These are phyloP conservation scores for Spathaspora jeffriesii DNA, from an alignment of 1,139 yeast species.

Conservation along the genomic window DNA sequence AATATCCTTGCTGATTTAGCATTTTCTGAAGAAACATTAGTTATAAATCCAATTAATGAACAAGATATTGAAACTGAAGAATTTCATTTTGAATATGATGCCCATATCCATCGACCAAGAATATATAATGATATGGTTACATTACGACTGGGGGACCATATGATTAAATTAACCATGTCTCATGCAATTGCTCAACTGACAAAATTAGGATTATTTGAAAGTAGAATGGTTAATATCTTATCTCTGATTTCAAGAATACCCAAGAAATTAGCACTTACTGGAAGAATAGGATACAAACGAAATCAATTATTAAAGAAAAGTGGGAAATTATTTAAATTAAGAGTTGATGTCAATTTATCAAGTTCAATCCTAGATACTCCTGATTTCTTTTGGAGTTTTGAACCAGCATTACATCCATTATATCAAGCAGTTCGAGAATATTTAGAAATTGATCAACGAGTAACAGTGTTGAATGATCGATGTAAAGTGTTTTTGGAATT, in stretches of 20 bases:
- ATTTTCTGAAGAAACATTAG: slow-evolving; percentile 63
- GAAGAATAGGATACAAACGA: slow-evolving; percentile 75
- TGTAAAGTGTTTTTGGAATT: slow-evolving; percentile 94
- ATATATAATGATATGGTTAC: slow-evolving; percentile 96
- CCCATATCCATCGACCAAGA: slow-evolving; percentile 78
- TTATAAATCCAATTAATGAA: slow-evolving; percentile 78
- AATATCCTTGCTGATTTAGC: slow-evolving; percentile 91
- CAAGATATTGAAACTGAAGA: slow-evolving; percentile 95
- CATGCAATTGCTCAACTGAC: slow-evolving; percentile 98
- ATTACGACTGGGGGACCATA: slow-evolving; percentile 85
- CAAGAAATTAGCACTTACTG: slow-evolving; percentile 85
- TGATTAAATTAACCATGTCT: slow-evolving; percentile 88
- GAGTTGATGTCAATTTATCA: slow-evolving; percentile 92
- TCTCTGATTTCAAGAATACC: slow-evolving; percentile 88
- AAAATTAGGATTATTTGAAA: slow-evolving; percentile 86
- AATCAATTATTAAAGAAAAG: slow-evolving; percentile 83
- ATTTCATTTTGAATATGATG: slow-evolving; percentile 89
- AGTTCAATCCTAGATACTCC: slow-evolving; percentile 95
- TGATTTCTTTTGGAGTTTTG: slow-evolving; percentile 94
- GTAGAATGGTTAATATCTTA: slow-evolving; percentile 82
- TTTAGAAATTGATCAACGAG: slow-evolving; percentile 91
- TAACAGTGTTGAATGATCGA: slow-evolving; percentile 88
- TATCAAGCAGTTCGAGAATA: slow-evolving; percentile 91
- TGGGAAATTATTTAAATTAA: slow-evolving; percentile 82
- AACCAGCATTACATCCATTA: slow-evolving; percentile 92